phyloP scores from a whole-genome alignment of 2,329 filamentous ascomycete genomes.

The Trichoderma atroviride region DNA sequence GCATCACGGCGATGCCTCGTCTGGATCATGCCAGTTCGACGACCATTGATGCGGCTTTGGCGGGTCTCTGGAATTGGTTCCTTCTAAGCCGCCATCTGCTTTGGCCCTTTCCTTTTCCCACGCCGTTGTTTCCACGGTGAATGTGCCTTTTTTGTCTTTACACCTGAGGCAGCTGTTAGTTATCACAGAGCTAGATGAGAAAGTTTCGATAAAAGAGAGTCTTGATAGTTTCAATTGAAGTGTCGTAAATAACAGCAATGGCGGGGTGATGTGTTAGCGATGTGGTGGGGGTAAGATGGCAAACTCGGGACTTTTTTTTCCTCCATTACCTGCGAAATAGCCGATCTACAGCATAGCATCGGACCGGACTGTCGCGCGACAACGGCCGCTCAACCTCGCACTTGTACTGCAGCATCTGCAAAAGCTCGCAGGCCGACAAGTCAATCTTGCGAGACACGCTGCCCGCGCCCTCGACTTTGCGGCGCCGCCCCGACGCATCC shows the following conservation, averaged over 20 bases:
- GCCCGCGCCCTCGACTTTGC: slow-evolving; percentile 49
- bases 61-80: slow-evolving; percentile 9
- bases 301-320: slow-evolving; percentile 32
- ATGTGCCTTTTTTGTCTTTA: slow-evolving; percentile 57
- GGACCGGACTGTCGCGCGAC: slow-evolving; percentile 49
- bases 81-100: background rate
- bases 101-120: slow-evolving; percentile 54
- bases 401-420: slow-evolving; percentile 63
- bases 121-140: slow-evolving; percentile 65
- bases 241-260: background rate
- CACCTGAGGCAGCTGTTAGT: slow-evolving; percentile 49
- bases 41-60: slow-evolving; percentile 40
- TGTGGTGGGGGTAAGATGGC: background rate
- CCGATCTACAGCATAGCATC: slow-evolving; percentile 60
- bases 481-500: slow-evolving; percentile 52
- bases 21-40: slow-evolving; percentile 41
- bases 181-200: background rate
- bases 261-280: background rate
- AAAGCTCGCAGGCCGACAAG: slow-evolving; percentile 57
- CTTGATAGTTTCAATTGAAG: background rate
- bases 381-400: slow-evolving; percentile 57
- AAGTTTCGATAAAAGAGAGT: background rate
- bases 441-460: slow-evolving; percentile 47
- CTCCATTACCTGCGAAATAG: slow-evolving; percentile 59
- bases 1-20: slow-evolving; percentile 33